Percentiles rank a stretch among this genome's conserved stretches.
phyloP scores from a whole-genome alignment of 306 rosid genomes.

The Cajanus cajan region DNA sequence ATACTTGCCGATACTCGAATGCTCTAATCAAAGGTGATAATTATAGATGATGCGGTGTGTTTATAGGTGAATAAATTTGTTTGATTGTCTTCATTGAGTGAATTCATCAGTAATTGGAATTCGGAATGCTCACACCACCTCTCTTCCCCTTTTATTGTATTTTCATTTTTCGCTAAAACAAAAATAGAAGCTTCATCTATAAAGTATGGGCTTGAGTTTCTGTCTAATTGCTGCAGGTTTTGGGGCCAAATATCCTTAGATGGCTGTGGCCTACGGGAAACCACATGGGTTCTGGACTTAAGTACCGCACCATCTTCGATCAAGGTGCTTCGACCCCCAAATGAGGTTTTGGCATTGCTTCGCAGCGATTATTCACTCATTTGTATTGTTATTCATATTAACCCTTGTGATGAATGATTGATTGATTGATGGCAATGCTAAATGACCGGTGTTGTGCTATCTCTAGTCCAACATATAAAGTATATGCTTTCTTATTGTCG shows the following conservation, averaged over 20 bases:
- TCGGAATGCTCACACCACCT: background rate
- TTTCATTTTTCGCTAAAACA: background rate
- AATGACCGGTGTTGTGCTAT: slow-evolving; percentile 34
- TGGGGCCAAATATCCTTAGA: slow-evolving; percentile 72
- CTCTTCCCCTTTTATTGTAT: background rate
- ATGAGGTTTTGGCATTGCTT: slow-evolving; percentile 37
- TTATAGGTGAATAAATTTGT: background rate
- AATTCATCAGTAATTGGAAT: background rate
- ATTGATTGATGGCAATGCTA: slow-evolving; percentile 28
- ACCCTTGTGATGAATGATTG: slow-evolving; percentile 30
- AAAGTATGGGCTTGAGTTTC: slow-evolving; percentile 13
- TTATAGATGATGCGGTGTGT: background rate
- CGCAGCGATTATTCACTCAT: slow-evolving; percentile 3
- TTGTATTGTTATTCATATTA: slow-evolving; percentile 26
- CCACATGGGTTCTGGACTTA: slow-evolving; percentile 83
- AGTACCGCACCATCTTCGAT: slow-evolving; percentile 58
- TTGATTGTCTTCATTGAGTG: background rate
- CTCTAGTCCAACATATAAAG: background rate
- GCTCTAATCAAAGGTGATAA: background rate
- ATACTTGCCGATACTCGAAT: background rate
- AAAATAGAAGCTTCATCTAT: background rate
- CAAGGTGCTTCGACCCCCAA: slow-evolving; percentile 44
- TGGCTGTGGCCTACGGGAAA: slow-evolving; percentile 77
- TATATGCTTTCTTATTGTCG: background rate
- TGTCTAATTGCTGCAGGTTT: slow-evolving; percentile 55